These are phyloP conservation scores for Byssothecium circinans DNA, from an alignment of 2,329 filamentous ascomycete species.

Conservation along the genomic window DNA sequence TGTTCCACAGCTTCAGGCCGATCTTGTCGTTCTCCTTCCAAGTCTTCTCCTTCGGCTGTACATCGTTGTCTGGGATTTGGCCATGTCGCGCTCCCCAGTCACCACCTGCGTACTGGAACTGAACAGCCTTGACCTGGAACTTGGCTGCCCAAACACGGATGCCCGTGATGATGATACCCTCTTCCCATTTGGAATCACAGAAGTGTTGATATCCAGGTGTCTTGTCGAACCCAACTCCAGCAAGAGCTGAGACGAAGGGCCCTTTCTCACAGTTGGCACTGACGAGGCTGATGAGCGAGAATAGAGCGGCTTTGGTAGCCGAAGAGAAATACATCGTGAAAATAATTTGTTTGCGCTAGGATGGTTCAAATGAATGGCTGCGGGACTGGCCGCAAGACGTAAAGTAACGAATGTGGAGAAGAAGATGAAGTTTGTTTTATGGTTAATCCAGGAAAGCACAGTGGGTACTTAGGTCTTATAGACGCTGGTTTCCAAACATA, in stretches of 20 bases:
- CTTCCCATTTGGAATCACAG: not conserved
- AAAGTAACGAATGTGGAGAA: not conserved
- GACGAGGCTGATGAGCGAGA: not conserved
- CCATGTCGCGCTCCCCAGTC: conserved; percentile 1
- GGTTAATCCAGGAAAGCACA: not conserved
- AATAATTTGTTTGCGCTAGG: not conserved
- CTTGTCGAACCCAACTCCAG: not conserved
- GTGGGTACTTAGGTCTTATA: not conserved
- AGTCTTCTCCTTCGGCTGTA: conserved; percentile 1
- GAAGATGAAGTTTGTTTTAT: not conserved
- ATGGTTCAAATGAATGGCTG: not conserved
- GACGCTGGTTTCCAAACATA: not conserved
- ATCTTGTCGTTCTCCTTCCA: not conserved
- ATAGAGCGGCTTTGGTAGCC: not conserved
- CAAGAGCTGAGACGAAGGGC: not conserved
- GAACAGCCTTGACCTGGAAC: conserved; percentile 2
- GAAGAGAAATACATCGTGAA: conserved; percentile 1
- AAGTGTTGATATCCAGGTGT: conserved; percentile 1
- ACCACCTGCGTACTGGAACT: not conserved
- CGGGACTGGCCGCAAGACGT: not conserved
- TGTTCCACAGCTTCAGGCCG: conserved; percentile 1
- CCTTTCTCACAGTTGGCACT: conserved; percentile 2
- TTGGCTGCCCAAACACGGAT: conserved; percentile 2
- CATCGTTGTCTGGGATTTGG: not conserved
- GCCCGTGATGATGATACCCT: conserved; percentile 1